phyloP scores from a whole-genome alignment of 495 filamentous ascomycete species.

The Emericellopsis terricola region DNA sequence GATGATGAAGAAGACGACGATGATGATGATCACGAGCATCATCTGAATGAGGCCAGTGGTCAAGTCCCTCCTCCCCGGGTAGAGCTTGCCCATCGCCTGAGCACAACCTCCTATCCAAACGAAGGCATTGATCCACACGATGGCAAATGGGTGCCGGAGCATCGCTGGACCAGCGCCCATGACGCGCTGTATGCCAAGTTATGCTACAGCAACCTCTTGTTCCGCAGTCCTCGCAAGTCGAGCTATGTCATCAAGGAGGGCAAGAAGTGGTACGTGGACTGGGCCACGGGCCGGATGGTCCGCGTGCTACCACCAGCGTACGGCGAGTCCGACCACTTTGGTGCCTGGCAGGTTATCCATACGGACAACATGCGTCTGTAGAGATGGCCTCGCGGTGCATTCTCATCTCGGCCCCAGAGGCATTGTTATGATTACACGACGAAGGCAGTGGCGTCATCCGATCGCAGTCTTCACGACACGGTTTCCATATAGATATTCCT shows the following conservation, averaged over 20 bases:
- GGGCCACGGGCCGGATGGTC: slow-evolving; percentile 23
- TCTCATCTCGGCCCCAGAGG: too few relatives aligned
- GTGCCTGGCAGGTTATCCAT: slow-evolving; percentile 16
- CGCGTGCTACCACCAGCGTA: slow-evolving; percentile 21
- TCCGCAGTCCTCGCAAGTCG: slow-evolving; percentile 23
- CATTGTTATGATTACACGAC: too few relatives aligned
- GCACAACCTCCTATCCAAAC: slow-evolving; percentile 16
- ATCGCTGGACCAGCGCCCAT: slow-evolving; percentile 25
- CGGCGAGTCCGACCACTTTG: slow-evolving; percentile 17
- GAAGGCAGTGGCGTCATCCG: too few relatives aligned
- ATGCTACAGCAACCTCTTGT: slow-evolving; percentile 31
- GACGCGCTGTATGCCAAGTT: slow-evolving; percentile 34
- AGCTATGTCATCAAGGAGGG: slow-evolving; percentile 26
- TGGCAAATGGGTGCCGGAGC: slow-evolving; percentile 32
- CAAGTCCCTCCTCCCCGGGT: not conserved
- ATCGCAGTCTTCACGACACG: too few relatives aligned
- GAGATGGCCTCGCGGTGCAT: not conserved
- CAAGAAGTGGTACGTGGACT: slow-evolving; percentile 28
- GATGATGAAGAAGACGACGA: not conserved
- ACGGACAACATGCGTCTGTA: slow-evolving; percentile 16
- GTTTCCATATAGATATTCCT: too few relatives aligned
- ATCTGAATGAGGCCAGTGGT: too few relatives aligned
- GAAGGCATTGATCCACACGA: slow-evolving; percentile 15
- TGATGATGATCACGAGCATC: slow-evolving; percentile 3
- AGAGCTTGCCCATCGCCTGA: slow-evolving; percentile 7